Evolutionary conservation across 169 alveolate genomes (phyloP).

Genomic region (Cardiosporidium cionae): DNA sequence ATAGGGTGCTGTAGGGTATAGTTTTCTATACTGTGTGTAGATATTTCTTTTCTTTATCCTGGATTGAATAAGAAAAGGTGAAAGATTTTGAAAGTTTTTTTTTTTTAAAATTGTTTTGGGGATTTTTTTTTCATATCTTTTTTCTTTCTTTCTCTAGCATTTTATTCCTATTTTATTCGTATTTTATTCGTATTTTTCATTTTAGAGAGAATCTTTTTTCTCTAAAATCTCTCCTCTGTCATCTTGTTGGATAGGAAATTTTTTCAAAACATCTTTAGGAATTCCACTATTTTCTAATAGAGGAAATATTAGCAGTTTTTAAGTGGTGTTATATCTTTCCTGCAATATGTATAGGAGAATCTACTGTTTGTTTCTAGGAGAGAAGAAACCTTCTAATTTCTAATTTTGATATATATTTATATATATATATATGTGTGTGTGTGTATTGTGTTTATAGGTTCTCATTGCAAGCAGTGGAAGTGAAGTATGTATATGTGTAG

Average conservation of each 20-base stretch:
- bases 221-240: neutral
- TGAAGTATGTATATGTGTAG: slow-evolving; percentile 52
- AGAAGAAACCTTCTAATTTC: neutral
- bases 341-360: too few species aligned
- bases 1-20: neutral
- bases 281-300: neutral
- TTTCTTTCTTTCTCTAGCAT: too few species aligned
- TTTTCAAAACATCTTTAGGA: neutral
- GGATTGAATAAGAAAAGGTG: too few species aligned
- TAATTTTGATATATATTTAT: neutral
- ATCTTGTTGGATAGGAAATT: neutral
- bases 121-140: too few species aligned
- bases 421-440: neutral
- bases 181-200: too few species aligned
- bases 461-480: slow-evolving; percentile 50
- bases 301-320: neutral
- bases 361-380: neutral
- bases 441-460: slow-evolving; percentile 38
- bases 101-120: too few species aligned
- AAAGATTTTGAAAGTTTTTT: too few species aligned
- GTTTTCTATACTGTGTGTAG: neutral
- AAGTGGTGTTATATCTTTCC: neutral
- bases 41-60: neutral
- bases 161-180: too few species aligned
- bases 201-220: too few species aligned